Percentiles rank a stretch among this genome's conserved stretches.
Conservation (phyloP, 2,329 filamentous ascomycete species). For the Clonostachys byssicola region DNA sequence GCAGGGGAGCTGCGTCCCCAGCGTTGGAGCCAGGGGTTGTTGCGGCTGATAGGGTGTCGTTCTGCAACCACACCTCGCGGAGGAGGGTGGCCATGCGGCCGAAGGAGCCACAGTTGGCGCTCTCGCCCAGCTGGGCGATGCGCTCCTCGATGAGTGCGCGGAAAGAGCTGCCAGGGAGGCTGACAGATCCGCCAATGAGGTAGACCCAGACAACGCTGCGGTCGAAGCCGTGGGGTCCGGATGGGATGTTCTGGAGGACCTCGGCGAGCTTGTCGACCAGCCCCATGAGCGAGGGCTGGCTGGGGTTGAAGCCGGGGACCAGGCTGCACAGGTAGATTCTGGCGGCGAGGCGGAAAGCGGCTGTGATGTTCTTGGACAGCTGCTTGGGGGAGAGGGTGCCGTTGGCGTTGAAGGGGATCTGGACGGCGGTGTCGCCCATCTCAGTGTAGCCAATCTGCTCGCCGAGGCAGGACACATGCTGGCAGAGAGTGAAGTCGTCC, state of each 20-base stretch:
- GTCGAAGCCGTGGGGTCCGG: conserved; percentile 79
- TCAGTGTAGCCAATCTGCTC: conserved; percentile 84
- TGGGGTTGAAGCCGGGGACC: conserved; percentile 80
- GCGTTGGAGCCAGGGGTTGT: conserved; percentile 27
- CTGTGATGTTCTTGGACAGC: conserved; percentile 82
- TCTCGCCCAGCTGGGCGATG: conserved; percentile 68
- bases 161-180: conserved; percentile 69
- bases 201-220: conserved; percentile 91
- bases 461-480: conserved; percentile 84
- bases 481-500: conserved; percentile 81
- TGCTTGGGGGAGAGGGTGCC: conserved; percentile 78
- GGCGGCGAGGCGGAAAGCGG: conserved; percentile 85
- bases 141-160: conserved; percentile 75
- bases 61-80: conserved; percentile 79
- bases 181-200: conserved; percentile 79
- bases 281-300: conserved; percentile 67
- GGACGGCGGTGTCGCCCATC: conserved; percentile 51
- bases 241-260: conserved; percentile 77
- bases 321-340: conserved; percentile 96
- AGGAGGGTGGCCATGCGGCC: conserved; percentile 77
- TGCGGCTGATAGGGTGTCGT: conserved; percentile 46
- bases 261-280: conserved; percentile 75
- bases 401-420: conserved; percentile 60
- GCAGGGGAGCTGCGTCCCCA: conserved; percentile 44
- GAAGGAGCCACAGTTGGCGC: conserved; percentile 78